Conservation (phyloP, 768 basidiomycete species). For the Hemileccinum rubropunctum region DNA sequence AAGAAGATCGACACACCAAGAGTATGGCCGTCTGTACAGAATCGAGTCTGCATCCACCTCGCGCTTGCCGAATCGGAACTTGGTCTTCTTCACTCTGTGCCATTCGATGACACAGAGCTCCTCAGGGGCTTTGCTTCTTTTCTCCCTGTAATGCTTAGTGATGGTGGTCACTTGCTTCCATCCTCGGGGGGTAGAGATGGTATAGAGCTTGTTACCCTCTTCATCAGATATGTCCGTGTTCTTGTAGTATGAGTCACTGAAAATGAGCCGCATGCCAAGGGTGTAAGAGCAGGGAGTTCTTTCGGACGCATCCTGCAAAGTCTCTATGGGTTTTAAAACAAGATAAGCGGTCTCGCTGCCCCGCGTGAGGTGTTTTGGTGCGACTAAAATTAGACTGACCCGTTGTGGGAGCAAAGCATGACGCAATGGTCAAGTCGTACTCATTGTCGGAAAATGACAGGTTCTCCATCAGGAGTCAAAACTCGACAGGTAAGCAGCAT, state of each 20-base stretch:
- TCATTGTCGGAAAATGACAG: too few relatives aligned
- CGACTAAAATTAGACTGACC: conserved; percentile 10
- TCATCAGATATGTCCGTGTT: conserved; percentile 20
- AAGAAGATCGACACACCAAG: conserved; percentile 2
- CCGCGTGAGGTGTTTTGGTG: neutral
- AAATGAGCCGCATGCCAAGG: conserved; percentile 14
- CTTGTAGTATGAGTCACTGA: conserved; percentile 11
- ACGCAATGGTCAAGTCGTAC: too few relatives aligned
- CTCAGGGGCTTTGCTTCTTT: neutral
- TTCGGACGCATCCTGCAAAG: neutral
- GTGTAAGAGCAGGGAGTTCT: too few relatives aligned
- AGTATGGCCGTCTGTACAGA: conserved; percentile 9
- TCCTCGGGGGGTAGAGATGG: conserved; percentile 13
- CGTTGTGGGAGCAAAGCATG: neutral
- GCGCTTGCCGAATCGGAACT: conserved; percentile 24
- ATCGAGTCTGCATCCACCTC: conserved; percentile 20
- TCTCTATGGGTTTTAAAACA: neutral
- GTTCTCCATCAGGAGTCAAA: too few relatives aligned
- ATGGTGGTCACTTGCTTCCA: conserved; percentile 13
- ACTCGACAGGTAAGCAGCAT: too few relatives aligned
- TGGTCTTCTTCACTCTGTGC: conserved; percentile 23
- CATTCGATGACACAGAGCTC: conserved; percentile 32
- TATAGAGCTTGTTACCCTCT: conserved; percentile 18
- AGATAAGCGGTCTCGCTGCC: neutral
- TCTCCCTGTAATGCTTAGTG: conserved; percentile 3